phyloP scores from a whole-genome alignment of 768 basidiomycete species.

The Leccinum disarticulatum region DNA sequence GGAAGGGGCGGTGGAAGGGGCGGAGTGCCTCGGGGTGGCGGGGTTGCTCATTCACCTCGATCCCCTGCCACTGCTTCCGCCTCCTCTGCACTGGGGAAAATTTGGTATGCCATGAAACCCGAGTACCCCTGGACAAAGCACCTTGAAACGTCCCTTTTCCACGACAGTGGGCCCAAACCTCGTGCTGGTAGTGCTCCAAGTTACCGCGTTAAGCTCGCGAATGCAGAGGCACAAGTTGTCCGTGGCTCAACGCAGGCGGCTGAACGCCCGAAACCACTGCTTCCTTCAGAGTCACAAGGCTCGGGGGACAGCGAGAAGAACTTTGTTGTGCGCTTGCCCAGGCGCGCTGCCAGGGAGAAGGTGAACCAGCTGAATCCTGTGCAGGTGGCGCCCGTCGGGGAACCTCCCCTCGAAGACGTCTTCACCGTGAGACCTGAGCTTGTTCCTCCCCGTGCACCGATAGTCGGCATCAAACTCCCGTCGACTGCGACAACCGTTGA shows the following conservation, averaged over 20 bases:
- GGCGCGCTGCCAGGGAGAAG: constrained; percentile 38
- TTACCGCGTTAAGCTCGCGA: constrained; percentile 66
- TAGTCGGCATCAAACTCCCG: constrained; percentile 26
- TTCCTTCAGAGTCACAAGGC: constrained; percentile 22
- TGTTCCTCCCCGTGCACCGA: constrained; percentile 31
- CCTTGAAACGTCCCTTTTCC: constrained; percentile 71
- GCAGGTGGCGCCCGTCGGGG: constrained; percentile 29
- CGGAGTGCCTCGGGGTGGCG: constrained; percentile 47
- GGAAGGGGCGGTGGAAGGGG: constrained; percentile 37
- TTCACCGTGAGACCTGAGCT: constrained; percentile 57
- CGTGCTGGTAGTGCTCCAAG: constrained; percentile 54
- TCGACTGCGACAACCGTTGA: constrained; percentile 27
- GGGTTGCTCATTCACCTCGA: constrained; percentile 31
- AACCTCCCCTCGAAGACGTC: constrained; percentile 51
- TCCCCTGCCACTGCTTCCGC: constrained; percentile 30
- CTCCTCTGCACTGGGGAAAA: constrained; percentile 40
- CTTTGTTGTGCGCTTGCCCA: constrained; percentile 58
- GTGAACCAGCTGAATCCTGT: constrained; percentile 12
- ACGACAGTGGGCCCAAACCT: constrained; percentile 57
- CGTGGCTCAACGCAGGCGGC: constrained; percentile 32
- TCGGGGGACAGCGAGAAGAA: constrained; percentile 46
- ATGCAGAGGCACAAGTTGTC: constrained; percentile 42
- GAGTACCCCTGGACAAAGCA: constrained; percentile 85
- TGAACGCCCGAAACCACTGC: constrained; percentile 14
- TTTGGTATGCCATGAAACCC: constrained; percentile 75